Evolutionary conservation across 1,284 basidiomycete genomes (phyloP), one percentile per base, ranked within the genome.

Genomic region (Chondrostereum purpureum): DNA sequence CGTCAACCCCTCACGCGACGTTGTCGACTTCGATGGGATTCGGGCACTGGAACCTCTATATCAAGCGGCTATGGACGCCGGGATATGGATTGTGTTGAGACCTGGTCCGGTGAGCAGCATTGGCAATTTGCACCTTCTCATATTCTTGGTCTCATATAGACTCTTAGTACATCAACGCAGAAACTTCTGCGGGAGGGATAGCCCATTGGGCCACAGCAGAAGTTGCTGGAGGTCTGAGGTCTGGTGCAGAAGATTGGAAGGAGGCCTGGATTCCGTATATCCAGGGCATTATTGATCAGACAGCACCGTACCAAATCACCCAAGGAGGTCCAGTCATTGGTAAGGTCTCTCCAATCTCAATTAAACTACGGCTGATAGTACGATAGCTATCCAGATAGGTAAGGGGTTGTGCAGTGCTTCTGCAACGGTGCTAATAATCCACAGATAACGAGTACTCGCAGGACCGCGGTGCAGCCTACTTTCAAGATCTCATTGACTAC

Each of bases 111-210:
- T 68, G 63, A 44, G 62, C n/a, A n/a, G n/a, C 49, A 23, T 18
- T 23, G 36, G 23, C 64, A 63, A 63, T 21, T 63, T 63, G 50
- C 63, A 64, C 43, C 51, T 60, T 57, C 43, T 37, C 5, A 18
- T 24, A 2, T 23, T 17, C 3, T n/a, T 34, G 37, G 19, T 3
- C 24, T 20, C 38, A 35, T 40, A 21, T 17, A 39, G 17, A 13
- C 2, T 2, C 34, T 37, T 50, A 63, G 60, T 82, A 88, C 57
- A 88, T 88, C 65, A 87, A 87, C 52, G 83, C 84, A 0, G 88
- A 91, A 60, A 88, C 84, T 0, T 82, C 83, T 1, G 86, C 83
- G 1, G 88, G 88, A 17, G 88, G 88, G 1, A 78, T 89, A 49
- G 75, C 87, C 0, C 83, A 85, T 48, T 90, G 88, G 88, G 70